Base-by-base conservation (phyloP, 2,329 filamentous ascomycete species). In the Anthostomella pinea region DNA sequence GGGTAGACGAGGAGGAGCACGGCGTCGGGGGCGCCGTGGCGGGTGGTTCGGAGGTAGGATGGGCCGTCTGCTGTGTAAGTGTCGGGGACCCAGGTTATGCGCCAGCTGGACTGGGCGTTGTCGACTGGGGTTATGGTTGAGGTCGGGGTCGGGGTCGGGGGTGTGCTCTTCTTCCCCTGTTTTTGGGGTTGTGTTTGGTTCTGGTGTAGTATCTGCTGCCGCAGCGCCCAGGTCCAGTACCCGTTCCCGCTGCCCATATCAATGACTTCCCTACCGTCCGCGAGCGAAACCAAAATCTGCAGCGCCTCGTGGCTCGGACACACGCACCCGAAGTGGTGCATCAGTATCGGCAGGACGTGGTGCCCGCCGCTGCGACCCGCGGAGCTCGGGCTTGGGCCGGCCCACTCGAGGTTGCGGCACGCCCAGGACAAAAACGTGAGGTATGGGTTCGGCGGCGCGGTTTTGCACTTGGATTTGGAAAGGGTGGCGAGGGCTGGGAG, bases 251-350 rank as follows among this genome's bases (percentile, higher is more conserved):
- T 80, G 4, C 83, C 85, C 24, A 87, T 63, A 48, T 88, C 84
- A 8, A 83, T 65, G 6, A 88, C 67, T 9, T 68, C 58, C 5
- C 73, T 66, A 3, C 68, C 69, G 2, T 69, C 70, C 5, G 75
- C 70, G 3, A 85, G 57, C 30, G 72, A 65, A 22, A 70, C 71
- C 20, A 88, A 69, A 15, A 83, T 65, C 43, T 73, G 66, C 9
- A 89, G 64, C 2, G 75, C 69, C 50, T 87, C 81, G 58, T 83
- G 82, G 8, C 75, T 77, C 0, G 85, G 85, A 14, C 79, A 79
- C 2, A 77, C 75, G 62, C 84, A 89, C 33, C 83, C 83, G 58
- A 88, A 88, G 60, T 89, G 84, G 63, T 88, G 84, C 72, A 87
- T 88, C 37, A 87, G 70, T 13, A 88, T 68, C 2, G 84, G 84